Percentiles rank a stretch among this genome's conserved stretches.
Evolutionary conservation across 495 filamentous ascomycete genomes (phyloP).

Genomic region (Xylaria curta): DNA sequence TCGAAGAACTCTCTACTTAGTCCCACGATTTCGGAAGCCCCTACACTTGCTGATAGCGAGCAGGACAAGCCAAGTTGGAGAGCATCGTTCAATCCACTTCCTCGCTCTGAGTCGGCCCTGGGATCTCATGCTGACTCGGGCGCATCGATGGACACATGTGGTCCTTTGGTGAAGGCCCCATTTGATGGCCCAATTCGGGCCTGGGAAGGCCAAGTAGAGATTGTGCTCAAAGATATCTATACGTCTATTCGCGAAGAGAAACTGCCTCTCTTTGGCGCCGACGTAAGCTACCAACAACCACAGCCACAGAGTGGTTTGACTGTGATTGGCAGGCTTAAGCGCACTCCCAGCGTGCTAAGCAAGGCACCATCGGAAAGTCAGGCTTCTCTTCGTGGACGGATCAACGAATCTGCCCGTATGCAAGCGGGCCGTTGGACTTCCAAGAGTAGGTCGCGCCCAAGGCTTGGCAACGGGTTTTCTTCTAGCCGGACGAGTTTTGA

Average conservation of each 20-base stretch:
- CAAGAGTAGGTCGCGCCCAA: constrained; percentile 84
- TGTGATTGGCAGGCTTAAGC: constrained; percentile 74
- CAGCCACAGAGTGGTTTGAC: constrained; percentile 55
- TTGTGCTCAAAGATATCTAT: constrained; percentile 91
- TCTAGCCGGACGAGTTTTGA: constrained; percentile 94
- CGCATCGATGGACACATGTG: constrained; percentile 49
- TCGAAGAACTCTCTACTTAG: constrained; percentile 44
- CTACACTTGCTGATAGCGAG: constrained; percentile 52
- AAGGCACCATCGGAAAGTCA: constrained; percentile 82
- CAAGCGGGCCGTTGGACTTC: constrained; percentile 76
- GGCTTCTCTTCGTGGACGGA: constrained; percentile 70
- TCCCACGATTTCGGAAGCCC: constrained; percentile 35
- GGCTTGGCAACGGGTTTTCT: constrained; percentile 80
- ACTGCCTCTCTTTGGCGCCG: constrained; percentile 79
- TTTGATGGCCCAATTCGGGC: constrained; percentile 77
- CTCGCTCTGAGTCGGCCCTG: constrained; percentile 51
- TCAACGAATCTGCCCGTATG: constrained; percentile 64
- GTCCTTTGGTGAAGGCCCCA: constrained; percentile 77
- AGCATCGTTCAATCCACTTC: constrained; percentile 54
- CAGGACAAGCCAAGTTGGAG: constrained; percentile 51
- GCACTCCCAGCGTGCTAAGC: constrained; percentile 88
- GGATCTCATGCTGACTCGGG: constrained; percentile 41
- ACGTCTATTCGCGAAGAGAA: constrained; percentile 83
- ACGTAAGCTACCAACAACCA: constrained; percentile 50
- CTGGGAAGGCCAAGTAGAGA: constrained; percentile 91